Evolutionary conservation across 176 grass and related monocot species (phyloP), one percentile per base, ranked within the genome.

Genomic region (Musa troglodytarum): DNA sequence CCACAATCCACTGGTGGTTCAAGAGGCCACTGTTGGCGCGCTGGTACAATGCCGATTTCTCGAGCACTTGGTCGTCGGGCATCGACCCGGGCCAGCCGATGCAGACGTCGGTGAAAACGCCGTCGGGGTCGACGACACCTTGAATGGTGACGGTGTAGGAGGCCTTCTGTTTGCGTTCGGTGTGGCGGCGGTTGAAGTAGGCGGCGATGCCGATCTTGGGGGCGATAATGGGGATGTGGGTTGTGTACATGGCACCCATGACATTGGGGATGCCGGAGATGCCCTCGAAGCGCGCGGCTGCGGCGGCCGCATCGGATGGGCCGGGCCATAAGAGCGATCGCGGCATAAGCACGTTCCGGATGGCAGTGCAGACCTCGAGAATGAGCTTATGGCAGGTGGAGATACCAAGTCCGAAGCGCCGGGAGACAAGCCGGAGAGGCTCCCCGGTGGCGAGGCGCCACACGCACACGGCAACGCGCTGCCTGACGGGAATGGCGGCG

Each of bases 131-230:
- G 34, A 43, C 34, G 34, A 43, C 34, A 43, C 34, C 34, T 43
- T 92, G 92, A 15, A 96, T 81, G 22, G 88, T 87, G 58, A 92
- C 72, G 50, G 86, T 87, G 80, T 96, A 96, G 67, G 79, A 87
- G 9, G 86, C 85, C 77, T 89, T 96, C 77, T 89, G 82, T 76
- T 89, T 96, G 2, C 86, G 82, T 59, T 83, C 86, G 23, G 92
- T 96, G 79, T 87, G 88, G 78, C 88, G 82, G 75, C 87, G 86
- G 84, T 89, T 92, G 82, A 82, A 87, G 85, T 96, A 92, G 15
- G 84, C 68, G 0, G 82, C 84, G 28, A 89, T 84, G 74, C 86
- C 77, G 79, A 77, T 61, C 78, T 89, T 92, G 49, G 92, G 92
- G 49, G 92, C 92, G 54, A 85, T 87, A 72, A 96, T 89, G 84